Base-by-base conservation (phyloP, 2,329 filamentous ascomycete species). In the Pseudogymnoascus destructans region DNA sequence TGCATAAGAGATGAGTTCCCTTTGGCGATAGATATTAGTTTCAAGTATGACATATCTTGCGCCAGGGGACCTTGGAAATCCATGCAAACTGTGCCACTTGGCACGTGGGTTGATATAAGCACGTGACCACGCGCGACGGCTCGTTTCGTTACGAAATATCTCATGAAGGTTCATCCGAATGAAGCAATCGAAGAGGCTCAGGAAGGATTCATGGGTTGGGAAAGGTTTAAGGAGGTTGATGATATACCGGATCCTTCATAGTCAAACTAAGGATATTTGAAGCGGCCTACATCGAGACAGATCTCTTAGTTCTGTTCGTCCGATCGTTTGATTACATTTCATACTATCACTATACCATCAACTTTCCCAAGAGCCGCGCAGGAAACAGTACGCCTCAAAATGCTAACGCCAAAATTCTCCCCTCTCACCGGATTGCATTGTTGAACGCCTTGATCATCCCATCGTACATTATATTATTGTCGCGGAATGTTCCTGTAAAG, bases 331-430 rank as follows among this genome's bases (percentile, higher is more conserved):
- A 6, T 9, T 21, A 49, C 7, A 49, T 21, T 21, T 21, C 42
- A 23, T 19, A 21, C 33, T 35, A 35, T 35, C n/a, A 68, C 82
- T 5, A 66, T 69, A 1, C 67, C 79, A 7, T 79, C 79, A 0
- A 40, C 69, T 1, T 74, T 70, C n/a, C 63, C 7, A 49, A 23
- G 10, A 9, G 42, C 42, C 9, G 42, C 19, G 9, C 9, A 23
- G 17, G 42, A n/a, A 57, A 57, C 35, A 57, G 49, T 49, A 57
- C 35, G 55, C 55, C 56, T 40, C 19, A 57, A 15, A 52, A 57
- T 57, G 21, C 56, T 49, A 42, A 49, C 25, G 15, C 56, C 56
- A 1, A 33, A 57, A 38, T 57, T 23, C 56, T 57, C 35, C 56
- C 55, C 42, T 57, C 55, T 33, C 35, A 36, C 27, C 6, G 25